A percentile compares a stretch with the other conserved stretches of the same genome.
These are phyloP conservation scores for Begonia loranthoides DNA, from an alignment of 306 rosid species.

Conservation along the genomic window DNA sequence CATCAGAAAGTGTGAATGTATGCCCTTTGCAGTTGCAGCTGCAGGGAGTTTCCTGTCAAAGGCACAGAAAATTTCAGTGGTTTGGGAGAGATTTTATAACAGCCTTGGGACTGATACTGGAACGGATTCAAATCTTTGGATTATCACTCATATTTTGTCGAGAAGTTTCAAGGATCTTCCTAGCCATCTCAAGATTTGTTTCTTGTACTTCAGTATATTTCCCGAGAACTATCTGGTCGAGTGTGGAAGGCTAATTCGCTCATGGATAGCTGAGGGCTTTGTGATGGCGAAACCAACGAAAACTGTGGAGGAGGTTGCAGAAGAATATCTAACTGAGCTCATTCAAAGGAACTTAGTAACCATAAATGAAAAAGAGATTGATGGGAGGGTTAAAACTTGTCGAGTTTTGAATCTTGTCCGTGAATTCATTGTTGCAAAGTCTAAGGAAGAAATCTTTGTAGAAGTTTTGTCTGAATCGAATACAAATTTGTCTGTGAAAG, in stretches of 20 bases:
- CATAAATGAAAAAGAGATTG: neutral
- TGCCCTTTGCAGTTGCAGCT: neutral
- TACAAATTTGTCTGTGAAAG: neutral
- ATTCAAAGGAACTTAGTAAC: slow-evolving; percentile 1
- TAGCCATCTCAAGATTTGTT: neutral
- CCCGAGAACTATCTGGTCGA: neutral
- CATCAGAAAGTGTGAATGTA: neutral
- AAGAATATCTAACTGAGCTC: slow-evolving; percentile 1
- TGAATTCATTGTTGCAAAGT: neutral
- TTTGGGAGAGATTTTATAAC: neutral
- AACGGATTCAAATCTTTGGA: neutral
- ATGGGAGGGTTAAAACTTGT: slow-evolving; percentile 6
- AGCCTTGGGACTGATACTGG: neutral
- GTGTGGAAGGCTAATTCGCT: slow-evolving; percentile 7
- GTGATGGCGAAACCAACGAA: neutral
- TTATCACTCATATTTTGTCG: neutral
- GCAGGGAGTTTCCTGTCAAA: neutral
- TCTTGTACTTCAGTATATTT: slow-evolving; percentile 1
- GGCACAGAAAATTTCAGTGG: neutral
- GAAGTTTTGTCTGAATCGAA: slow-evolving; percentile 1
- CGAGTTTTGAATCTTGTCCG: slow-evolving; percentile 7
- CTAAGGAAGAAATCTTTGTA: neutral
- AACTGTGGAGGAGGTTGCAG: neutral
- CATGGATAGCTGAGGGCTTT: neutral
- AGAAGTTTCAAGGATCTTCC: neutral